phyloP scores from a whole-genome alignment of 2,329 filamentous ascomycete genomes.

The Fusarium compactum region DNA sequence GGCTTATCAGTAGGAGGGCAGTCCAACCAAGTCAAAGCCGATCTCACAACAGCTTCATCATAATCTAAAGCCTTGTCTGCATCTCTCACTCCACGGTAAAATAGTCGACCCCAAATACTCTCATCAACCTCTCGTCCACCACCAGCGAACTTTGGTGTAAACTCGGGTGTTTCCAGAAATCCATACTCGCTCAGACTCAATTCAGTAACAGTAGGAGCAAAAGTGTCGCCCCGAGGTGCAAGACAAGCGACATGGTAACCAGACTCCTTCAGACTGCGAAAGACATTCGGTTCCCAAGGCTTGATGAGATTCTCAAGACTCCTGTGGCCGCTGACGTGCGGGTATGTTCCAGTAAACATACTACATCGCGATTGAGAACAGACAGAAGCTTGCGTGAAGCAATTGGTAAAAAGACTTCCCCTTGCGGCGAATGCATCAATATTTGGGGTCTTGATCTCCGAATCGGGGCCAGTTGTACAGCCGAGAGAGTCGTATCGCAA shows the following conservation, averaged over 20 bases:
- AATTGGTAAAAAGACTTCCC: constrained; percentile 59
- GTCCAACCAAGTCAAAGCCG: constrained; percentile 58
- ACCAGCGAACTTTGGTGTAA: constrained; percentile 49
- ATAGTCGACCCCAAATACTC: constrained; percentile 55
- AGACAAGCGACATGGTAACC: constrained; percentile 63
- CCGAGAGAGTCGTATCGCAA: constrained; percentile 59
- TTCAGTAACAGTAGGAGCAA: constrained; percentile 58
- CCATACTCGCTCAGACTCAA: constrained; percentile 60
- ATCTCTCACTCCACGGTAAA: constrained; percentile 58
- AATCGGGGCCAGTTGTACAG: constrained; percentile 48
- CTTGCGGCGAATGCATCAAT: constrained; percentile 56
- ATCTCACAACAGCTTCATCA: constrained; percentile 57
- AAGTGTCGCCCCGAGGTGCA: constrained; percentile 57
- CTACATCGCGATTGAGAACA: constrained; percentile 61
- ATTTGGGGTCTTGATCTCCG: constrained; percentile 54
- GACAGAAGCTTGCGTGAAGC: constrained; percentile 59
- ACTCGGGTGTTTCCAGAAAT: constrained; percentile 56
- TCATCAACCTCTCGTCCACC: constrained; percentile 45
- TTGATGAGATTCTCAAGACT: constrained; percentile 61
- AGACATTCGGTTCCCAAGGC: constrained; percentile 62
- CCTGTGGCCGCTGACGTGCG: constrained; percentile 60
- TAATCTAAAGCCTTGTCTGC: constrained; percentile 56
- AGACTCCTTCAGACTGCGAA: constrained; percentile 57
- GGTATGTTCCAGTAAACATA: constrained; percentile 62
- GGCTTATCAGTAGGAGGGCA: constrained; percentile 56